Base-by-base conservation (phyloP, 257 asterid species). In the Solanum tarijense region DNA sequence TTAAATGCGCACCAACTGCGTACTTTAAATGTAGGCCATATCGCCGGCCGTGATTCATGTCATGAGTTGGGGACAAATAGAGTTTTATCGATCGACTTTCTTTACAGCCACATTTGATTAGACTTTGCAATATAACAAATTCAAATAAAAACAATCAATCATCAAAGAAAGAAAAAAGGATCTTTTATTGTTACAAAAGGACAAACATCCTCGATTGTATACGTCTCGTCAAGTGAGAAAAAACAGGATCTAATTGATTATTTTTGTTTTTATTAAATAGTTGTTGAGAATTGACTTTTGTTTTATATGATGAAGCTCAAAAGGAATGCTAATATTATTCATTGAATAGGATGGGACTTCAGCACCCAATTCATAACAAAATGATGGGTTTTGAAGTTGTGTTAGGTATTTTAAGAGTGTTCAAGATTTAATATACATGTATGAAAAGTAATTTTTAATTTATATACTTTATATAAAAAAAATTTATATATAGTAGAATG, bases 41-140 rank as follows among this genome's bases (percentile, higher is more conserved):
- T 38, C 36, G 29, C 35, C 9, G 83, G 31, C 60, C 58, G 60
- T 85, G 75, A 27, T 84, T 41, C 74, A 65, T 65, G 58, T 65
- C 18, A 65, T n/a, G 35, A 12, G 31, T 73, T 27, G 16, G 55
- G 78, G 21, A 25, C 74, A 12, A 35, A n/a, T 10, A 9, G 79
- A 27, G 34, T 68, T 25, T 38, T 18, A n/a, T 71, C 6, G 39
- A 31, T 71, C 76, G n/a, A 12, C 25, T 39, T 39, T 71, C 89
- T 86, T 91, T 89, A 88, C 93, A 89, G 73, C 93, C 93, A 91
- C 87, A 86, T 88, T 75, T 90, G 91, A 89, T 90, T 88, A 84
- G 92, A 89, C 86, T 85, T 66, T 25, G 81, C 41, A 9, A 16
- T 46, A 16, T 29, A 27, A 43, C 38, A 27, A 79, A 11, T 31